Evolutionary conservation across 2,329 filamentous ascomycete species (phyloP).

Genomic region (Trematosphaeria pertusa): DNA sequence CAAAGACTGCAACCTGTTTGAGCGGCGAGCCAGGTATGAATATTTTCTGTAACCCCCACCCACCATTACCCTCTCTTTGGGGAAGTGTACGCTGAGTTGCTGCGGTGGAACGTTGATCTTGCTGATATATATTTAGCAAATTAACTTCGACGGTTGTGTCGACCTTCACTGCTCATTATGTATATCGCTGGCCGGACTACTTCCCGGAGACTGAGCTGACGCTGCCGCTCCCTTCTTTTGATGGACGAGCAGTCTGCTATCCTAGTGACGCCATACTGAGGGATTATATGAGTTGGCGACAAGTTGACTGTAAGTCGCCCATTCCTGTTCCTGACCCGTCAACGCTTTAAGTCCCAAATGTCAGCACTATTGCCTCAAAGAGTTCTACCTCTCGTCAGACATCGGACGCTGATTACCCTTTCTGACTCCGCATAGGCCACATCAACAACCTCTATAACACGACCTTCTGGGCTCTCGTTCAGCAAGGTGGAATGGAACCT

Average conservation of each 20-base stretch:
- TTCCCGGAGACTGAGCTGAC: slow-evolving; percentile 76
- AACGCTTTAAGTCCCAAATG: slow-evolving; percentile 1
- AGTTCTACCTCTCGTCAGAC: neutral
- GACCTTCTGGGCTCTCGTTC: slow-evolving; percentile 89
- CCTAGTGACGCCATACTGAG: slow-evolving; percentile 81
- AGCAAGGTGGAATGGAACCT: slow-evolving; percentile 75
- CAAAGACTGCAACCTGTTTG: slow-evolving; percentile 81
- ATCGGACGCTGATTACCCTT: neutral
- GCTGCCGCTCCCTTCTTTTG: slow-evolving; percentile 84
- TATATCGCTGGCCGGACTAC: slow-evolving; percentile 77
- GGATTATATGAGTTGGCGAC: slow-evolving; percentile 97
- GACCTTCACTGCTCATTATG: slow-evolving; percentile 91
- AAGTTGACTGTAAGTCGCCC: slow-evolving; percentile 80
- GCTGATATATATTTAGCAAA: slow-evolving; percentile 66
- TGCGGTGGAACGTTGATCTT: slow-evolving; percentile 1
- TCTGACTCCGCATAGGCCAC: slow-evolving; percentile 66
- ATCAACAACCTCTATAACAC: slow-evolving; percentile 99
- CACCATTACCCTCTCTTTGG: slow-evolving; percentile 1
- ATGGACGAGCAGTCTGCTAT: slow-evolving; percentile 90
- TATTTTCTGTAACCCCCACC: slow-evolving; percentile 12
- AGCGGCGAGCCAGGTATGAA: slow-evolving; percentile 75
- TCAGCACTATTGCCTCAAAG: slow-evolving; percentile 4
- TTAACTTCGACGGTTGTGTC: slow-evolving; percentile 89
- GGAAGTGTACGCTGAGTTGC: neutral
- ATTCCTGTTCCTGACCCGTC: slow-evolving; percentile 1